Evolutionary conservation across 2,329 filamentous ascomycete genomes (phyloP), one percentile per base, ranked within the genome.

Genomic region (Lachnellula hyalina): DNA sequence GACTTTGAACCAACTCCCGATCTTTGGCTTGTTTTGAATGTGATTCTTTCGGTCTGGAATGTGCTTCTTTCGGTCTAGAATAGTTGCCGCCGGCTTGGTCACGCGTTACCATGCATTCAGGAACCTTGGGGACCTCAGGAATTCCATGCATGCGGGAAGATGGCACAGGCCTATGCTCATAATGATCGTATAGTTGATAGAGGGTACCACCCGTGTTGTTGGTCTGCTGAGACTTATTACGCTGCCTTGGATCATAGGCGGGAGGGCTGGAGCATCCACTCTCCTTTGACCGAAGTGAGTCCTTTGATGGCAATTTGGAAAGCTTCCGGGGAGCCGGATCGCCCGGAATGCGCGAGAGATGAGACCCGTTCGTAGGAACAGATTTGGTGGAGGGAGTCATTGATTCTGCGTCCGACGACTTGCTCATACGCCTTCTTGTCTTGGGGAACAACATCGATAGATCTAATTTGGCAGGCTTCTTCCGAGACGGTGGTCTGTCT

Each of bases 381-480:
- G 63, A 65, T 12, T 61, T 61, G 25, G 60, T 54, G 7, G 58
- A 58, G n/a, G 49, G 47, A 34, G 52, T 44, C 15, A 53, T 41
- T 53, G 52, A 58, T 15, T 52, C 55, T 12, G 36, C 35, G 23
- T 59, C 54, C 25, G 54, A 25, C 12, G 56, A 53, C 44, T 56
- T 62, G 7, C 53, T 47, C 11, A 56, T 47, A 47, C 61, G 52
- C 40, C 55, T 61, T 35, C 59, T 56, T 12, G 63, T 56, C 28
- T 58, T 61, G 7, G 66, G 63, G 38, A 70, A 68, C 15, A 70
- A 49, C 54, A 55, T 65, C n/a, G 68, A 62, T 21, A 69, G 41
- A 47, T 68, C 66, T 35, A 68, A 45, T 35, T 59, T 60, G 5
- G 60, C 54, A 6, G 65, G 62, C 40, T 69, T 69, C 54, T 68